Base-by-base conservation (phyloP, 192 early-diverging fungal genomes). In the Backusella psychrophila region DNA sequence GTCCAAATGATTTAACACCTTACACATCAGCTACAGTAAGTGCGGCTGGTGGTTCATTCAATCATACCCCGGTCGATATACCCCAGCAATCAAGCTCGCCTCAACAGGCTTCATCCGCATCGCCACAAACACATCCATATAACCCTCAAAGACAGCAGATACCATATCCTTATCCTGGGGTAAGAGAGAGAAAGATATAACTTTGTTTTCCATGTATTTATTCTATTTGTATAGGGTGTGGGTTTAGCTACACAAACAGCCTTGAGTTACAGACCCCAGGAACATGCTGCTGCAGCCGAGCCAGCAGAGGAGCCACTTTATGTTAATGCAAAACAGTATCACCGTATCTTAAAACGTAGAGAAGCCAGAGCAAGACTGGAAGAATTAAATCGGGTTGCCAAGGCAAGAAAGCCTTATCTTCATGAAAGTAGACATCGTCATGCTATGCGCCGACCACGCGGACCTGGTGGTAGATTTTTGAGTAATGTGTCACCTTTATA, bases 261-360 rank as follows among this genome's bases (percentile, higher is more conserved):
- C 46, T 49, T 59, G 53, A 26, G 53, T 23, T 59, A 23, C 23
- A 59, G 53, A 26, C 53, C 53, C 7, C 53, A 21, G 4, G 53
- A 59, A 11, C 53, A 59, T n/a, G 3, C 21, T 3, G 9, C 53
- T 11, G 3, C 53, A 9, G 11, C 53, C 7, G 53, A 76, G 3
- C 36, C 41, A 29, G 74, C 26, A 15, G 82, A 86, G 39, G 94
- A 96, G 49, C 96, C 96, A 9, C 85, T 98, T 39, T 98, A 96
- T 82, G 98, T 99, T 38, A 99, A 99, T 84, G 95, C 97, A 31
- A 98, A 98, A 84, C 98, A 99, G 82, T 99, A 96, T 82, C 95
- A 97, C 78, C 91, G 98, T 19, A 99, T 99, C 81, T 82, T 99
- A 53, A 96, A 96, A 81, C 90, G 98, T 39, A 84, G 98, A 69